Base-by-base conservation (phyloP, 345 rosid genomes). In the Bruguiera sexangula region DNA sequence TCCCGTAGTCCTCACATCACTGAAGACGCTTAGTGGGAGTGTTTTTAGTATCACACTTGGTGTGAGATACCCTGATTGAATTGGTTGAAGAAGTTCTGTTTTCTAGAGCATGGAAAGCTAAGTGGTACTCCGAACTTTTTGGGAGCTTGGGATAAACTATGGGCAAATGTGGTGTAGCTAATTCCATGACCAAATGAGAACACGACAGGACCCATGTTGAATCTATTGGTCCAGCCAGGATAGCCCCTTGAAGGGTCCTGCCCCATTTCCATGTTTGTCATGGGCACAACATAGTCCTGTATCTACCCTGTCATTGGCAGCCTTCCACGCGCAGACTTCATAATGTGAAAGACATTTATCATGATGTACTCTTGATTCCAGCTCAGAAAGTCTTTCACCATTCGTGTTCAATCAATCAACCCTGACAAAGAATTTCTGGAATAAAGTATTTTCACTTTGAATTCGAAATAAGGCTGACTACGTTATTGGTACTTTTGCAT, bases 131-230 rank as follows among this genome's bases (percentile, higher is more conserved):
- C 74, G 65, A 88, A 66, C 24, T 72, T 68, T 37, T 77, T 75
- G 0, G 96, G 89, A 37, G 77, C 85, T 64, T 67, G 71, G 48
- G 78, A 80, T 2, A 89, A 72, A 31, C 78, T 68, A 69, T 86
- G 87, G 4, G 80, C 48, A 51, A 81, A 89, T 1, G 68, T 71
- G 7, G 96, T 75, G 82, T 87, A 95, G 71, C 89, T 87, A 75
- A 88, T 11, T 63, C 97, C 97, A 34, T 85, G 78, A 1, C 96
- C 96, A 56, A 88, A 94, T 30, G 96, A 91, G 77, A 70, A 94
- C 1, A 94, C 91, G 5, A 88, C 96, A 1, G 92, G 90, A 13
- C 99, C 99, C 68, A 82, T 94, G 79, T 91, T 91, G 83, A 94
- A 91, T 58, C 99, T 63, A 29, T 77, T 72, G 63, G 80, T 71